Conservation (phyloP, 164 flowering plant species). For the Chimonanthus salicifolius region DNA sequence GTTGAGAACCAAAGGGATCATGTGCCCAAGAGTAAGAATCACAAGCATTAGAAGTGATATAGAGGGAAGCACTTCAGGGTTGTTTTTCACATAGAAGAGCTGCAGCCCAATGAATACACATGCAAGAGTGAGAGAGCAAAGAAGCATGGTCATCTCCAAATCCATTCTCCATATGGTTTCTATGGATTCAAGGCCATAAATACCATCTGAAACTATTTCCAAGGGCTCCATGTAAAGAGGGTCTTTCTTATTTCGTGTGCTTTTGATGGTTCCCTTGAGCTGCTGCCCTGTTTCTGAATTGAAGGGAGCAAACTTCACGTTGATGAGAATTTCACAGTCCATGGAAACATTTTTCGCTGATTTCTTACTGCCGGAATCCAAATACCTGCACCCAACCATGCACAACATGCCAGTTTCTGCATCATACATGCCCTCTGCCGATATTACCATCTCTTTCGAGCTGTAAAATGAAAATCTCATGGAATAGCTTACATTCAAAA, state of each 20-base stretch:
- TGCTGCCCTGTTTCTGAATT: constrained; percentile 20
- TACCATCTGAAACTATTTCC: constrained; percentile 23
- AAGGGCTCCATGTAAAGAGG: constrained; percentile 43
- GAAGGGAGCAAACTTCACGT: constrained; percentile 40
- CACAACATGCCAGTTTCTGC: constrained; percentile 51
- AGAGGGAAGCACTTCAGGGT: constrained; percentile 40
- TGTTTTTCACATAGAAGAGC: constrained; percentile 40
- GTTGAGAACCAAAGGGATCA: constrained; percentile 55
- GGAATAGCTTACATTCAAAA: constrained; percentile 46
- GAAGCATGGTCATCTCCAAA: constrained; percentile 48
- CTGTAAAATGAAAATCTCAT: constrained; percentile 14
- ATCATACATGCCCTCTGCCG: constrained; percentile 69
- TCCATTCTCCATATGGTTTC: constrained; percentile 48
- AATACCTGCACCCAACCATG: constrained; percentile 57
- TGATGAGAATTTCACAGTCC: constrained; percentile 55
- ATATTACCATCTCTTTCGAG: constrained; percentile 16
- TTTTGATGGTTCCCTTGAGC: constrained; percentile 48
- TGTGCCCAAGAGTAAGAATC: constrained; percentile 50
- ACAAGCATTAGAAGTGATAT: constrained; percentile 56
- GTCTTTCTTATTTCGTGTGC: constrained; percentile 37
- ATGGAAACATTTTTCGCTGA: constrained; percentile 6
- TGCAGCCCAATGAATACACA: constrained; percentile 50
- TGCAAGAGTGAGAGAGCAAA: constrained; percentile 47
- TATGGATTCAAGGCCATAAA: constrained; percentile 8
- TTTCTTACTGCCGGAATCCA: constrained; percentile 9